phyloP scores from a whole-genome alignment of 106 monocot species.

The Dioscorea alata region DNA sequence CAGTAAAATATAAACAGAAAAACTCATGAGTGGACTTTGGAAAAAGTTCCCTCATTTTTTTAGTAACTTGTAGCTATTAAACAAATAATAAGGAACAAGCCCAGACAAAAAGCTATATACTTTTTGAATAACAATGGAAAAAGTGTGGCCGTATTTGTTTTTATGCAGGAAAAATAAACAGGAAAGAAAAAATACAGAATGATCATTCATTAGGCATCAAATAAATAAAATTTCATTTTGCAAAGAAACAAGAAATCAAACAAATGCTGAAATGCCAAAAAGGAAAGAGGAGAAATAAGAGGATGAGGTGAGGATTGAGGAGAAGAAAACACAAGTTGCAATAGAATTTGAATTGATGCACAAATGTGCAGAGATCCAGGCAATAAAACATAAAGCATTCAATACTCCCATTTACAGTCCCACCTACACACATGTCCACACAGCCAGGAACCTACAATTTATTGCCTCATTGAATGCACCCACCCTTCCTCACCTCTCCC shows the following conservation, averaged over 20 bases:
- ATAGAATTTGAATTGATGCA: slow-evolving; percentile 38
- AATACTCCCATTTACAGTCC: slow-evolving; percentile 34
- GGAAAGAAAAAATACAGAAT: too few species aligned
- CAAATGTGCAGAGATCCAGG: slow-evolving; percentile 59
- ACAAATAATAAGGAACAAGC: too few species aligned
- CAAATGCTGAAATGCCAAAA: background rate
- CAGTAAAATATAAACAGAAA: too few species aligned
- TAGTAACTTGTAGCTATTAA: too few species aligned
- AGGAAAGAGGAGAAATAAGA: background rate
- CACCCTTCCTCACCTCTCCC: slow-evolving; percentile 11
- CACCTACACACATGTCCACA: slow-evolving; percentile 43
- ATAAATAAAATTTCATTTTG: too few species aligned
- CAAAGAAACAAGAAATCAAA: background rate
- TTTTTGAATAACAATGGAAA: too few species aligned
- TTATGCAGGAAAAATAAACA: too few species aligned
- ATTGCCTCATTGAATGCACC: slow-evolving; percentile 43
- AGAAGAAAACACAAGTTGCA: background rate
- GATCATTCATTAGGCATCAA: too few species aligned
- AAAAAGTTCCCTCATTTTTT: too few species aligned
- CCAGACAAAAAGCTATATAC: too few species aligned
- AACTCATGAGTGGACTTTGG: too few species aligned
- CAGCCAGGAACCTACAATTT: slow-evolving; percentile 27
- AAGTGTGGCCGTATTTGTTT: too few species aligned
- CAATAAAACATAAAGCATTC: slow-evolving; percentile 57
- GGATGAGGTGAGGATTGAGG: background rate